Base-by-base conservation (phyloP, 2,329 filamentous ascomycete genomes). In the Xenoacremonium recifei region DNA sequence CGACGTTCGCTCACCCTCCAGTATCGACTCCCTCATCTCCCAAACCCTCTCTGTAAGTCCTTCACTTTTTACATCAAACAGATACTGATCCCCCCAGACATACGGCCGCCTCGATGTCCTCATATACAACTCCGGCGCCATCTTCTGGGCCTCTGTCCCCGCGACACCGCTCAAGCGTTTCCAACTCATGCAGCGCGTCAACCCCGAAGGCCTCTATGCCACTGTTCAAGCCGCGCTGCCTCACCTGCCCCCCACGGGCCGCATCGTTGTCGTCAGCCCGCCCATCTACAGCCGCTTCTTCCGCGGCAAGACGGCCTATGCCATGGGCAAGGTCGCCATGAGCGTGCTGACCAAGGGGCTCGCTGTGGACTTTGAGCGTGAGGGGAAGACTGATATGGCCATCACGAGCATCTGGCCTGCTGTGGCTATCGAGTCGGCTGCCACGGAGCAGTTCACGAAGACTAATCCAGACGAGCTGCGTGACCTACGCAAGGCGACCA, bases 221-320 rank as follows among this genome's bases (percentile, higher is more conserved):
- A 75, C 76, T 3, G 60, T 93, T 5, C 85, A 90, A 55, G 82
- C 82, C 5, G 67, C 74, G 3, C 71, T 93, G 16, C 87, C 88
- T 3, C 72, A 84, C 45, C 82, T 92, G 45, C 46, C 68, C 56
- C 66, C 48, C 13, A 73, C 69, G 19, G 86, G 82, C 0, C 68
- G 89, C 19, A 79, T 95, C 47, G 70, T 95, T 34, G 85, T 93
- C 40, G 85, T 95, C 40, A 87, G 82, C 57, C 89, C 89, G 18
- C 89, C 89, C 2, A 91, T 95, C 43, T 95, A 95, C 65, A 86
- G 80, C 49, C 76, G 89, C 21, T 95, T 95, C 65, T 91, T 93
- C 63, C 70, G 86, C 17, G 89, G 89, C 10, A 95, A 95, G 75
- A 87, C 88, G 2, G 87, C 85, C 12, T 95, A 95, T 66, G 87